Percentiles rank a stretch among this genome's conserved stretches.
These are phyloP conservation scores for Senna tora DNA, from an alignment of 306 rosid species.

Conservation along the genomic window DNA sequence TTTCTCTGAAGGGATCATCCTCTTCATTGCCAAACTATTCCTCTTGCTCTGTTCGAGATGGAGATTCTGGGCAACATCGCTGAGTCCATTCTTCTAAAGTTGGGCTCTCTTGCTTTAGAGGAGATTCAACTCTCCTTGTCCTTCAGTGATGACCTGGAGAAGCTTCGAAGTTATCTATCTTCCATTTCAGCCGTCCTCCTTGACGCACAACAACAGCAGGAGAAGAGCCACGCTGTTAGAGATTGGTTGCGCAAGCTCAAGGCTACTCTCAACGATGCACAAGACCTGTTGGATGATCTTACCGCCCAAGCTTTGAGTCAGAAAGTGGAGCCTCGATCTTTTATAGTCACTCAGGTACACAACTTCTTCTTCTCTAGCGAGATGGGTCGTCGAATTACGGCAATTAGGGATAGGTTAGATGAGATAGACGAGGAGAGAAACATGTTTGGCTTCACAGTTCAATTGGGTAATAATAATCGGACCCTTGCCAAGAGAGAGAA, in stretches of 20 bases:
- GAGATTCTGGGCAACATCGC: constrained; percentile 8
- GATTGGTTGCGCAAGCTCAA: constrained; percentile 39
- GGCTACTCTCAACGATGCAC: constrained; percentile 29
- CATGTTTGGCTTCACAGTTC: constrained; percentile 8
- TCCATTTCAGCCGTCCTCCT: constrained; percentile 27
- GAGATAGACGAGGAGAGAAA: constrained; percentile 5
- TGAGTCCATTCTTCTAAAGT: not conserved
- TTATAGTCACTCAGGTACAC: constrained; percentile 13
- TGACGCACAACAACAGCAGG: constrained; percentile 36
- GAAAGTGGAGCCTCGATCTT: constrained; percentile 5
- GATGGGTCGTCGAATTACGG: constrained; percentile 29
- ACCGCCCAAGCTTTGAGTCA: constrained; percentile 28
- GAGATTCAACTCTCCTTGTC: constrained; percentile 9
- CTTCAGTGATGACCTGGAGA: constrained; percentile 22
- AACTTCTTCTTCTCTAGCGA: constrained; percentile 22
- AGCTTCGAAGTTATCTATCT: not conserved
- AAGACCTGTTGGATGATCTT: constrained; percentile 42
- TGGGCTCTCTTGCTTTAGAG: constrained; percentile 7
- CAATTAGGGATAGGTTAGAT: constrained; percentile 23
- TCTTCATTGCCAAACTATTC: too few relatives aligned
- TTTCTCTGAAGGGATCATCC: too few relatives aligned
- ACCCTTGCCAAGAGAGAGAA: not conserved
- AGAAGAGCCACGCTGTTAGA: constrained; percentile 11
- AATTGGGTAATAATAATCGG: not conserved
- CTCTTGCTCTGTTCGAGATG: not conserved